Percentiles rank a stretch among this genome's conserved stretches.
phyloP scores from a whole-genome alignment of 371 early-diverging fungal genomes.

The Capillidium rhysosporum region DNA sequence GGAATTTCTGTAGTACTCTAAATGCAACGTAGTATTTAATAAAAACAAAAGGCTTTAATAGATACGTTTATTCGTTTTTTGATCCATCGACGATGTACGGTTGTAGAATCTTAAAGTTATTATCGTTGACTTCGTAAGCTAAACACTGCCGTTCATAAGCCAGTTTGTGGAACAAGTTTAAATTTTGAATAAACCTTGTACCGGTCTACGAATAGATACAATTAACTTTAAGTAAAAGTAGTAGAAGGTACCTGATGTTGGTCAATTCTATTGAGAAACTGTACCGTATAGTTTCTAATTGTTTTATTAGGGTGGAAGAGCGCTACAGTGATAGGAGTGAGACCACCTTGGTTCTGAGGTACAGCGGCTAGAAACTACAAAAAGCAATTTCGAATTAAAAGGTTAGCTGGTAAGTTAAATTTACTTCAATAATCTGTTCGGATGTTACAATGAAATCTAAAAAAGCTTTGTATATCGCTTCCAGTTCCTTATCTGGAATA shows the following conservation, averaged over 20 bases:
- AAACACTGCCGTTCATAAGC: constrained; percentile 10
- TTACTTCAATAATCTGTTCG: constrained; percentile 59
- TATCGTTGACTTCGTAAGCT: not conserved
- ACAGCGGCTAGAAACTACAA: constrained; percentile 44
- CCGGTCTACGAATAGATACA: constrained; percentile 8
- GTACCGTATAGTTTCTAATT: constrained; percentile 36
- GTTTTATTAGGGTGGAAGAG: constrained; percentile 47
- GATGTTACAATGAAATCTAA: constrained; percentile 36
- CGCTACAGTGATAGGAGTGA: constrained; percentile 59
- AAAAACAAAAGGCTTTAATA: no score
- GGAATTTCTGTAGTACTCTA: no score
- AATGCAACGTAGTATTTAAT: no score
- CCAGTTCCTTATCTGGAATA: constrained; percentile 40
- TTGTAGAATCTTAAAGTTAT: constrained; percentile 3
- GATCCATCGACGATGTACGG: constrained; percentile 1
- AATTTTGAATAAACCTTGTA: constrained; percentile 10
- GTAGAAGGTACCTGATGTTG: constrained; percentile 26
- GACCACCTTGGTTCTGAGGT: constrained; percentile 65
- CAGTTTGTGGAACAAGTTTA: constrained; percentile 10
- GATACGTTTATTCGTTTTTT: not conserved
- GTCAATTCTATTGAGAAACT: constrained; percentile 39
- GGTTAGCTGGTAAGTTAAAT: not conserved
- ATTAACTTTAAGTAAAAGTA: not conserved
- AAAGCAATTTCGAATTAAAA: not conserved
- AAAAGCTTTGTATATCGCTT: constrained; percentile 41